phyloP scores from a whole-genome alignment of 2,329 filamentous ascomycete species.

The Colletotrichum lentis region DNA sequence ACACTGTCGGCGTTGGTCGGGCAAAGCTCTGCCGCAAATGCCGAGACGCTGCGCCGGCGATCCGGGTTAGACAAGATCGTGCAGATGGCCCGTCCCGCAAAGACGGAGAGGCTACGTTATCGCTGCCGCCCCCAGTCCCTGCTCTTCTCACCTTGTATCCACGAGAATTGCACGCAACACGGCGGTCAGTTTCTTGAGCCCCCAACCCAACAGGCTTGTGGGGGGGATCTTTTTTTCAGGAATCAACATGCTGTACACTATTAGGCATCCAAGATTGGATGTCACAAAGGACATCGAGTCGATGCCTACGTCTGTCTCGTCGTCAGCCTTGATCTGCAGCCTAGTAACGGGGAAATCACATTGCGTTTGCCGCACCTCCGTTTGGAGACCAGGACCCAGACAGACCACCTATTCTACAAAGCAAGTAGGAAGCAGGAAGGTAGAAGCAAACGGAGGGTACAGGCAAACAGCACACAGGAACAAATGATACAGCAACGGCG shows the following conservation, averaged over 20 bases:
- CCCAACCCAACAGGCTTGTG: not conserved
- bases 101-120: slow-evolving; percentile 41
- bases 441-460: too few relatives aligned
- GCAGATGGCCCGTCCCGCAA: slow-evolving; percentile 15
- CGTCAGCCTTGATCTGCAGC: not conserved
- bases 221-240: not conserved
- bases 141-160: not conserved
- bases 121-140: too few relatives aligned
- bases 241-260: not conserved
- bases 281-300: not conserved
- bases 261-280: not conserved
- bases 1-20: not conserved
- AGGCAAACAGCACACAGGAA: too few relatives aligned
- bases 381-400: too few relatives aligned
- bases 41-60: not conserved
- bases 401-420: too few relatives aligned
- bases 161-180: not conserved
- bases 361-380: too few relatives aligned
- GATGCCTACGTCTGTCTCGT: not conserved
- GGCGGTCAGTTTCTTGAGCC: not conserved
- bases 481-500: too few relatives aligned
- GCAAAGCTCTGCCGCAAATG: not conserved
- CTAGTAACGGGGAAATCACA: too few relatives aligned
- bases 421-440: too few relatives aligned
- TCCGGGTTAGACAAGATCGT: slow-evolving; percentile 31